These are phyloP conservation scores for Termitomyces sp. DNA, from an alignment of 768 basidiomycete genomes.

Conservation along the genomic window DNA sequence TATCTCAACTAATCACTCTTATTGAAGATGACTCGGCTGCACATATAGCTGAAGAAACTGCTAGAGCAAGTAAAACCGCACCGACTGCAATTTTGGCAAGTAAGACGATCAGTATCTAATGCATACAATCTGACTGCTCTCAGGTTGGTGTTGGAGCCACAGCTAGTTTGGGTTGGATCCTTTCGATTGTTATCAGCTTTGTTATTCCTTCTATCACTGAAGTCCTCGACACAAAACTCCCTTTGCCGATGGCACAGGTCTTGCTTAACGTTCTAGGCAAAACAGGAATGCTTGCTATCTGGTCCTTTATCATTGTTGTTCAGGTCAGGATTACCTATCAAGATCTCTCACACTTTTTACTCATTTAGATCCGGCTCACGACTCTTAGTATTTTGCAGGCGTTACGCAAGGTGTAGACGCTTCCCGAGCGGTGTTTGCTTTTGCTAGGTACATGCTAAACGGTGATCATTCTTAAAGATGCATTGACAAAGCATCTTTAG, in stretches of 20 bases:
- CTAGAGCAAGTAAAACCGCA: conserved; percentile 57
- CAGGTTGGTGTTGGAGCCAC: not conserved
- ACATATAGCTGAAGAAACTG: conserved; percentile 69
- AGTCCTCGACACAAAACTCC: conserved; percentile 43
- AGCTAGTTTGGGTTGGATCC: not conserved
- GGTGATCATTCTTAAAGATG: not conserved
- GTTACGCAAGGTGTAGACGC: not conserved
- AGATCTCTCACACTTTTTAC: not conserved
- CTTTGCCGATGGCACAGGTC: conserved; percentile 70
- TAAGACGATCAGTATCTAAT: not conserved
- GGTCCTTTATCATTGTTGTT: conserved; percentile 67
- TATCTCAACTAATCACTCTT: not conserved
- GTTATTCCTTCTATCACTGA: conserved; percentile 25
- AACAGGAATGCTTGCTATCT: conserved; percentile 65
- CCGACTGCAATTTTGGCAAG: conserved; percentile 54
- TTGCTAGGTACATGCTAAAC: not conserved
- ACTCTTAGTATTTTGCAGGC: not conserved
- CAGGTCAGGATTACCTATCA: conserved; percentile 16
- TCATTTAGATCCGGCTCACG: not conserved
- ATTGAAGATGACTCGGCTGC: conserved; percentile 67
- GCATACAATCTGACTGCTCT: not conserved
- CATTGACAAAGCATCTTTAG: conserved; percentile 20
- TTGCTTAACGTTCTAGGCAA: conserved; percentile 63
- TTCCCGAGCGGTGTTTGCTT: conserved; percentile 1
- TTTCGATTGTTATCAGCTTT: not conserved